These are phyloP conservation scores for Lachnellula cervina DNA, from an alignment of 2,329 filamentous ascomycete species.

Conservation along the genomic window DNA sequence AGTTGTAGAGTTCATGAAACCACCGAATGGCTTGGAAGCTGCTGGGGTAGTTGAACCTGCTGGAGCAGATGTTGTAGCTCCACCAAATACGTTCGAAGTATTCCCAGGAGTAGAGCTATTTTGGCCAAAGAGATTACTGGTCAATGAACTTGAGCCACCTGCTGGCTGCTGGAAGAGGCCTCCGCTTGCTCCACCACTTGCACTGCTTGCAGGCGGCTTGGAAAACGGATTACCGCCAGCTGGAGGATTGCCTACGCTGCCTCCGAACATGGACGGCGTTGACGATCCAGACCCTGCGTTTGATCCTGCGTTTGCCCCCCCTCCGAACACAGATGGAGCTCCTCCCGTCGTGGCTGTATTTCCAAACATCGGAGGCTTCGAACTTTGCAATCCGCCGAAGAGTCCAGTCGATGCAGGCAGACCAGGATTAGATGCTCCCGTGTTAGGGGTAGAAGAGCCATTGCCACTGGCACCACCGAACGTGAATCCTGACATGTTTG, in stretches of 20 bases:
- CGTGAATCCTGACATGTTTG: constrained; percentile 30
- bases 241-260: constrained; percentile 28
- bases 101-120: background rate
- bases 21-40: constrained; percentile 17
- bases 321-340: constrained; percentile 15
- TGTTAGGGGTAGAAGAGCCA: constrained; percentile 8
- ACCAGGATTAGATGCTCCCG: constrained; percentile 8
- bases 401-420: constrained; percentile 19
- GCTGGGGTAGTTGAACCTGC: constrained; percentile 27
- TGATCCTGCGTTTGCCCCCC: constrained; percentile 6
- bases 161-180: constrained; percentile 28
- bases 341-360: constrained; percentile 2
- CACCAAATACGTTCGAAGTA: background rate
- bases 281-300: constrained; percentile 17
- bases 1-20: constrained; percentile 26
- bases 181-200: constrained; percentile 27
- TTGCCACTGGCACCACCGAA: constrained; percentile 28
- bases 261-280: constrained; percentile 22
- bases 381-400: constrained; percentile 28
- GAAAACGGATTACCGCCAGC: constrained; percentile 20
- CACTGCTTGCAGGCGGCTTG: constrained; percentile 13
- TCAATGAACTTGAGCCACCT: background rate
- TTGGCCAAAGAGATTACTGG: background rate
- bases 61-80: constrained; percentile 13
- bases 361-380: constrained; percentile 16